Conservation (phyloP, 2,329 filamentous ascomycete species). For the Xylaria multiplex region DNA sequence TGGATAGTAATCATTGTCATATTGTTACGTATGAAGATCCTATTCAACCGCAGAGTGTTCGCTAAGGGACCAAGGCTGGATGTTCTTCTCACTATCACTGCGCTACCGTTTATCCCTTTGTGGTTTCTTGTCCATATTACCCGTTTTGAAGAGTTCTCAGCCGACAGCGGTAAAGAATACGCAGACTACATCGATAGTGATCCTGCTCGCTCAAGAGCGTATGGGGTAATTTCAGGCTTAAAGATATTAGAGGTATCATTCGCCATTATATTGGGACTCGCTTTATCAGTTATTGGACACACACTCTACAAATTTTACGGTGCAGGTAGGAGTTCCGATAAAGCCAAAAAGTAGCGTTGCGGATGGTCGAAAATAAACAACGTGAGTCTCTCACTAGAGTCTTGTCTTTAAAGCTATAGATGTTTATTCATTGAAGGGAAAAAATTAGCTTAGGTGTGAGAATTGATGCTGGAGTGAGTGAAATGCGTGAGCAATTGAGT, state of each 20-base stretch:
- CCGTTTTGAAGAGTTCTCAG: slow-evolving; percentile 5
- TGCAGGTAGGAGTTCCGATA: background rate
- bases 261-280: slow-evolving; percentile 1
- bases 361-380: background rate
- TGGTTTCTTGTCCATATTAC: slow-evolving; percentile 22
- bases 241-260: slow-evolving; percentile 15
- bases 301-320: slow-evolving; percentile 11
- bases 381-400: background rate
- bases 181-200: slow-evolving; percentile 18
- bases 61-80: slow-evolving; percentile 16
- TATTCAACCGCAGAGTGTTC: slow-evolving; percentile 21
- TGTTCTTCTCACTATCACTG: slow-evolving; percentile 13
- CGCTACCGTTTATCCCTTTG: slow-evolving; percentile 1
- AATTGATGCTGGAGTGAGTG: background rate
- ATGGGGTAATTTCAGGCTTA: background rate
- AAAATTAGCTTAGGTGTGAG: background rate
- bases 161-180: slow-evolving; percentile 12
- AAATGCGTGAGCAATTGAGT: background rate
- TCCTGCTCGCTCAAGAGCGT: slow-evolving; percentile 2
- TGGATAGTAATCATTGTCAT: background rate
- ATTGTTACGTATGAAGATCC: slow-evolving; percentile 13
- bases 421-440: too few relatives aligned
- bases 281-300: background rate
- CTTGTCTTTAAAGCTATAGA: background rate
- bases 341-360: background rate